Evolutionary conservation across 1,139 yeast species (phyloP).

Genomic region (Dujonia santamariae): DNA sequence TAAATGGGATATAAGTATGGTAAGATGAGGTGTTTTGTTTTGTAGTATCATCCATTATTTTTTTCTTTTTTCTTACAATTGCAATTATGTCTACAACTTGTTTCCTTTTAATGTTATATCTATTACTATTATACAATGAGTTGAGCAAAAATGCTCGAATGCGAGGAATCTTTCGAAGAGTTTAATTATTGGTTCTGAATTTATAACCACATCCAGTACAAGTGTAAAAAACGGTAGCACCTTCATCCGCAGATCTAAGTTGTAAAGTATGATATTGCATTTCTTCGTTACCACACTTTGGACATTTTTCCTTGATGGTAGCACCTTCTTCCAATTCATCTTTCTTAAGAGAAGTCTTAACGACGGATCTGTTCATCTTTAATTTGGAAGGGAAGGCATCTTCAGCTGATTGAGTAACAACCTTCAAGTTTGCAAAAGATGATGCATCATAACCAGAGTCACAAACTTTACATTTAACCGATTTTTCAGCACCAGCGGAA

Average conservation of each 20-base stretch:
- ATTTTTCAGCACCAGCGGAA: conserved; percentile 48
- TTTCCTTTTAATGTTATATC: too few species aligned
- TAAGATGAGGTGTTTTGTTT: background rate
- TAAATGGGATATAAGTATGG: background rate
- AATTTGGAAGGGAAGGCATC: conserved; percentile 92
- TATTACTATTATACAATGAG: conserved; percentile 9
- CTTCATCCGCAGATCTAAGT: conserved; percentile 97
- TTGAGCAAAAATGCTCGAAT: conserved; percentile 3
- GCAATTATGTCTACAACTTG: background rate
- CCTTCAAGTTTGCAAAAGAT: conserved; percentile 74
- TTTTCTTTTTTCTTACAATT: background rate
- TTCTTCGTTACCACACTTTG: conserved; percentile 95
- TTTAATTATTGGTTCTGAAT: conserved; percentile 84
- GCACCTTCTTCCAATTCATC: conserved; percentile 93
- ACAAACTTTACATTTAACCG: conserved; percentile 67
- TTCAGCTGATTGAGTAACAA: conserved; percentile 78
- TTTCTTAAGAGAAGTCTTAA: conserved; percentile 74
- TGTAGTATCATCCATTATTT: background rate
- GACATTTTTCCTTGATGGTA: conserved; percentile 93
- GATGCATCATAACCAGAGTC: conserved; percentile 52
- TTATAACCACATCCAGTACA: conserved; percentile 91
- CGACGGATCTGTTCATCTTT: conserved; percentile 80
- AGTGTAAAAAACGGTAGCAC: conserved; percentile 93
- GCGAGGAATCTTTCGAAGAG: background rate
- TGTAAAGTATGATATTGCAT: conserved; percentile 97